Evolutionary conservation across 805 yeast genomes (phyloP).

Genomic region (Metahyphopichia silvanorum): DNA sequence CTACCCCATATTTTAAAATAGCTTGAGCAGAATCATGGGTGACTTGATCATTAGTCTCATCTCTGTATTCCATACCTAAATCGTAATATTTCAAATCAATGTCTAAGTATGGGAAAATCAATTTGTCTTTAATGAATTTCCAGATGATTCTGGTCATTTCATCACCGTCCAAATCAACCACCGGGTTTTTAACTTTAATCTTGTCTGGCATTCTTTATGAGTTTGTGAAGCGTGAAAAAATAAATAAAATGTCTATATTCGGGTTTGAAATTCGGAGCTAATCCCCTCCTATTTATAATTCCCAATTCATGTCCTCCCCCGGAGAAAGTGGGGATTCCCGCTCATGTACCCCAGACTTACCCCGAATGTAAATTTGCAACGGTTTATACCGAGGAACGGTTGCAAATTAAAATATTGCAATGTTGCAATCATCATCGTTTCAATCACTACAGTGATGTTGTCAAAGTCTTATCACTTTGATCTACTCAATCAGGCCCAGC

Average conservation of each 20-base stretch:
- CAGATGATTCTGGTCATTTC: constrained; percentile 97
- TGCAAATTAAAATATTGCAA: no score
- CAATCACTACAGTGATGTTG: no score
- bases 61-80: constrained; percentile 82
- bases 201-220: constrained; percentile 30
- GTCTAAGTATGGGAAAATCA: constrained; percentile 81
- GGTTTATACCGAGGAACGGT: no score
- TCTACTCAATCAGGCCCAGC: no score
- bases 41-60: constrained; percentile 82
- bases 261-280: no score
- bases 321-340: no score
- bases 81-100: constrained; percentile 91
- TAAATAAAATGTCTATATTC: not conserved
- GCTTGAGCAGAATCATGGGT: constrained; percentile 90
- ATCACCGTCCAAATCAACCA: constrained; percentile 97
- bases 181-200: constrained; percentile 79
- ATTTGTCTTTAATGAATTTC: constrained; percentile 82
- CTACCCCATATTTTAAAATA: constrained; percentile 83
- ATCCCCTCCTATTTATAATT: no score
- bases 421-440: no score
- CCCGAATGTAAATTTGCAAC: no score
- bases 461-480: no score
- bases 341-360: no score
- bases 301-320: no score
- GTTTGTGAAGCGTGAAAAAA: not conserved